These are phyloP conservation scores for Epichloe bromicola DNA, from an alignment of 2,329 filamentous ascomycete genomes.

Conservation along the genomic window DNA sequence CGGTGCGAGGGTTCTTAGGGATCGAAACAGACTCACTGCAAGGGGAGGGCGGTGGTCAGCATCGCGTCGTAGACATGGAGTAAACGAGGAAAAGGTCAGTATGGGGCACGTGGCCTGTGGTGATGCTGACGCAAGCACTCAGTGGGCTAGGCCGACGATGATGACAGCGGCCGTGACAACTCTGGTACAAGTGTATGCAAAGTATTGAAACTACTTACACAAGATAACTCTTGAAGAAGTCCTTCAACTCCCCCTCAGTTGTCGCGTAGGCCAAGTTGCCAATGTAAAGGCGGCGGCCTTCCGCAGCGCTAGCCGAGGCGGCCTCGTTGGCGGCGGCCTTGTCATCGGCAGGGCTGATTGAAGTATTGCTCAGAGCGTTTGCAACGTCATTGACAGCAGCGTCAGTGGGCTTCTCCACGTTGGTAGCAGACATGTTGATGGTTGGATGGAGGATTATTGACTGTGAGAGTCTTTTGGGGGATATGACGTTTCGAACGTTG, in stretches of 20 bases:
- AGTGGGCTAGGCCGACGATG: no score
- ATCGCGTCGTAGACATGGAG: background rate
- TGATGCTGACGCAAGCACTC: background rate
- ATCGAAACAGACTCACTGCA: slow-evolving; percentile 94
- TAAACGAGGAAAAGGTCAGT: background rate
- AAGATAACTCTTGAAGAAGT: slow-evolving; percentile 99
- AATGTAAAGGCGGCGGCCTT: slow-evolving; percentile 98
- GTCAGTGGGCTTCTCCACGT: slow-evolving; percentile 50
- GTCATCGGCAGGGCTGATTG: slow-evolving; percentile 43
- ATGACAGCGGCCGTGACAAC: background rate
- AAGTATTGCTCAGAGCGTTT: slow-evolving; percentile 59
- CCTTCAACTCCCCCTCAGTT: slow-evolving; percentile 99
- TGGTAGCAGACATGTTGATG: slow-evolving; percentile 68
- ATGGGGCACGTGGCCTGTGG: background rate
- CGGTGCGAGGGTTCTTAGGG: slow-evolving; percentile 97
- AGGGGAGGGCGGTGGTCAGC: slow-evolving; percentile 4
- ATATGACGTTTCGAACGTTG: slow-evolving; percentile 27
- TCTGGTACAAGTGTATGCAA: background rate
- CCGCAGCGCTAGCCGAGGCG: slow-evolving; percentile 91
- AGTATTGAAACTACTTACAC: slow-evolving; percentile 59
- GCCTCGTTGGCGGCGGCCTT: slow-evolving; percentile 66
- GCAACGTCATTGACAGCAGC: slow-evolving; percentile 66
- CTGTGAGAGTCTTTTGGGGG: slow-evolving; percentile 27
- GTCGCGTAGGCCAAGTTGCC: slow-evolving; percentile 99
- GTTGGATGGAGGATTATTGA: slow-evolving; percentile 30